Evolutionary conservation across 2,329 filamentous ascomycete genomes (phyloP).

Genomic region (Graphiopsis chlorocephala): DNA sequence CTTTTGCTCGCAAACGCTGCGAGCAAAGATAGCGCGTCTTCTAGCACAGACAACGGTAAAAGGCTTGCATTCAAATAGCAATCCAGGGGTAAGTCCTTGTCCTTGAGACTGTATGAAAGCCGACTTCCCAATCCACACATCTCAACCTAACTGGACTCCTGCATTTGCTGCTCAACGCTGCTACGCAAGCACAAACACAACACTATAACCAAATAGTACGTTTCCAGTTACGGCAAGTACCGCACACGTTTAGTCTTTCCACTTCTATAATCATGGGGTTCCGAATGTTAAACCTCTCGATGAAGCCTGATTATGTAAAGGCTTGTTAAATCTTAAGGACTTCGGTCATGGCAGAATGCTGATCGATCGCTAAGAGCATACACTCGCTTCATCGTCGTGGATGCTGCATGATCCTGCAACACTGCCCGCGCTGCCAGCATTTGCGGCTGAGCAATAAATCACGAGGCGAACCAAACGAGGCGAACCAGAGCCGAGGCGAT

Average conservation of each 20-base stretch:
- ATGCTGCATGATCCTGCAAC: background rate
- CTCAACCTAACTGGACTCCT: background rate
- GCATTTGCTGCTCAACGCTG: background rate
- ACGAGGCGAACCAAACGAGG: background rate
- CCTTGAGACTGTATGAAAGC: background rate
- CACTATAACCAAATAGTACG: too few species aligned
- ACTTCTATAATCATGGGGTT: background rate
- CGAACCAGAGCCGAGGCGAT: background rate
- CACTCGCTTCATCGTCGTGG: background rate
- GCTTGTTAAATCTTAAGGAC: background rate
- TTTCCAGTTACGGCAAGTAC: background rate
- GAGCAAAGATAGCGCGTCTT: background rate
- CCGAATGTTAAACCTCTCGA: too few species aligned
- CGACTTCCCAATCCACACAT: background rate
- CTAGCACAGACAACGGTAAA: background rate
- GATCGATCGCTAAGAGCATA: background rate
- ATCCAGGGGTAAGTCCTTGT: background rate
- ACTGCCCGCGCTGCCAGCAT: background rate
- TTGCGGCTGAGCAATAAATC: background rate
- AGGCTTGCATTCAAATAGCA: background rate
- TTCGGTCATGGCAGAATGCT: background rate
- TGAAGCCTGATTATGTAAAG: too few species aligned
- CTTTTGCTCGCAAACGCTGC: background rate
- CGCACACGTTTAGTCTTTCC: background rate
- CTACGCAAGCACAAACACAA: background rate